Evolutionary conservation across 345 rosid genomes (phyloP).

Genomic region (Erodium maritimum): DNA sequence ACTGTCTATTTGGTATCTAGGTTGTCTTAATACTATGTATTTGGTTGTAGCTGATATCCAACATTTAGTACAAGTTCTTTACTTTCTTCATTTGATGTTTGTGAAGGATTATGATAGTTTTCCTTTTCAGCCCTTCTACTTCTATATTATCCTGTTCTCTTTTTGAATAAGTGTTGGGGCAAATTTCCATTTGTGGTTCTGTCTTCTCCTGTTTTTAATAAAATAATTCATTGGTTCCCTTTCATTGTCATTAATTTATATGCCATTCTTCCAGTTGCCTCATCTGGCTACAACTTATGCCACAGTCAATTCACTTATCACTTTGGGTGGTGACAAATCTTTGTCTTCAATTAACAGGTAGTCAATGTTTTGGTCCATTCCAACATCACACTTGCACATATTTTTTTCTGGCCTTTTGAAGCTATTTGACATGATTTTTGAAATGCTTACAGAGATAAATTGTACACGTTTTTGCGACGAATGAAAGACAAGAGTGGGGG

Average conservation of each 20-base stretch:
- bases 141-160: not conserved
- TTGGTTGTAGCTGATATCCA: not conserved
- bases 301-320: constrained; percentile 77
- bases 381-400: not conserved
- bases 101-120: not conserved
- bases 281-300: constrained; percentile 97
- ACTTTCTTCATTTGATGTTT: not conserved
- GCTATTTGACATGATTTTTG: constrained; percentile 16
- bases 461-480: constrained; percentile 41
- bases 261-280: constrained; percentile 56
- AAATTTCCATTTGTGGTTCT: no score
- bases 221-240: no score
- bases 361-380: constrained; percentile 16
- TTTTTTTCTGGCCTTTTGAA: not conserved
- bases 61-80: not conserved
- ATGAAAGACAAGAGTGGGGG: constrained; percentile 80
- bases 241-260: constrained; percentile 4
- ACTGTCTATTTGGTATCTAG: not conserved
- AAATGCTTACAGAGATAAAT: constrained; percentile 37
- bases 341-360: constrained; percentile 79
- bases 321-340: constrained; percentile 67
- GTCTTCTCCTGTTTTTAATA: no score
- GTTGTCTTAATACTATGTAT: not conserved
- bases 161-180: no score
- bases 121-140: not conserved